A percentile compares a stretch with the other conserved stretches of the same genome.
phyloP scores from a whole-genome alignment of 805 yeast genomes.

The Ascoidea tarda region DNA sequence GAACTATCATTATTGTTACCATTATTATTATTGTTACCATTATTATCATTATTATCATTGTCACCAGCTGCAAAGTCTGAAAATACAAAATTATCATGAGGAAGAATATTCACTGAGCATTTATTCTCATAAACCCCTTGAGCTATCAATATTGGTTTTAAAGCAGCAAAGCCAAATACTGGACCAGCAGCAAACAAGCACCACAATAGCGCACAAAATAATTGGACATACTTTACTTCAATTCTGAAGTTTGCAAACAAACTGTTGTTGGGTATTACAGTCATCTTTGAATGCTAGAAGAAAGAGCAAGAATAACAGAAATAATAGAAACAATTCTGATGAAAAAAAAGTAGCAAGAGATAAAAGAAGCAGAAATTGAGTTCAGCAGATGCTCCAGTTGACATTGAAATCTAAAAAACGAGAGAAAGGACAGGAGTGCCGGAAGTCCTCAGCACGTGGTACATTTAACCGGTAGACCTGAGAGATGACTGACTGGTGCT shows the following conservation, averaged over 20 bases:
- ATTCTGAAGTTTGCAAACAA: background rate
- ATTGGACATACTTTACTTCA: constrained; percentile 31
- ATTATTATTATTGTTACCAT: constrained; percentile 48
- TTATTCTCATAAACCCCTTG: constrained; percentile 63
- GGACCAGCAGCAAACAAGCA: constrained; percentile 89
- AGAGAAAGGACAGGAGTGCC: too few species aligned
- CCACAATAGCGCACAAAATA: constrained; percentile 68
- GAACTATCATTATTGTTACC: constrained; percentile 32
- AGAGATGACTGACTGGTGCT: too few species aligned
- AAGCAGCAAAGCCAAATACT: constrained; percentile 90
- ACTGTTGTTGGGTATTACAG: too few species aligned
- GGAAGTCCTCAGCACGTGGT: too few species aligned
- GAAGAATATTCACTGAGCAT: constrained; percentile 28
- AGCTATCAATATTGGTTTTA: constrained; percentile 64
- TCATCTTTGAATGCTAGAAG: too few species aligned
- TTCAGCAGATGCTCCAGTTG: too few species aligned
- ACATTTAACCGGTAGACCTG: too few species aligned
- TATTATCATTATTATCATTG: constrained; percentile 62
- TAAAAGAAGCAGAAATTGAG: too few species aligned
- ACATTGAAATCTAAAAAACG: too few species aligned
- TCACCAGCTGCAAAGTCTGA: constrained; percentile 38
- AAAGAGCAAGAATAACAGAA: too few species aligned
- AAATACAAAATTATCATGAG: constrained; percentile 46
- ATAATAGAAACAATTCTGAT: too few species aligned
- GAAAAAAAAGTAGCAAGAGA: too few species aligned